Evolutionary conservation across 345 rosid species (phyloP), one percentile per base, ranked within the genome.

Genomic region (Populus tremula): DNA sequence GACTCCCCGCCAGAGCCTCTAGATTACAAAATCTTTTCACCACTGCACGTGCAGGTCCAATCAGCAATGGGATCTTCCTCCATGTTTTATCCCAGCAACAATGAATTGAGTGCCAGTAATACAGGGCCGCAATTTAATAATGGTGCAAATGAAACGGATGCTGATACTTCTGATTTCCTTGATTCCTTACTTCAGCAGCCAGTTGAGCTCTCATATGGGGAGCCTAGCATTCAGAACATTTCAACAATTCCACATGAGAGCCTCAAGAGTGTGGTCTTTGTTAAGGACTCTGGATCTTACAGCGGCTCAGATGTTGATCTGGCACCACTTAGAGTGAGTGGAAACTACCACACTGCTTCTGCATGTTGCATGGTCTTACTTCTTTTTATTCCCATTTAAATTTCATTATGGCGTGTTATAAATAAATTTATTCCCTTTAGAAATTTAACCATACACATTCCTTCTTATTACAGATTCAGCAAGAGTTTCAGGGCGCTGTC

Each of bases 31-130:
- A 36, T 86, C 27, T 84, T 88, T 79, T 79, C 90, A 12, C 90
- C 90, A 23, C 70, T 86, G 77, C 87, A 87, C 53, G 64, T 81
- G 2, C 89, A 84, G 59, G 62, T 80, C 70, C 90, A 82, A 35
- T 72, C 76, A 14, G 89, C 83, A 82, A 64, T 78, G 6, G 87
- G 84, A 56, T 78, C 84, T 47, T 79, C 87, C 81, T 69, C 41
- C 78, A 59, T 79, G 21, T 67, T 69, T 80, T 75, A 84, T 54
- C 69, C 87, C 68, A 29, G 62, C 62, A 61, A 41, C 50, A 76
- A 33, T 76, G 73, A 41, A 16, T 14, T 82, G 21, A 70, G 71
- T 33, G 77, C 69, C 50, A 36, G 53, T 68, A 2, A 54, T 38
- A 21, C n/a, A 78, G 84, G 41, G 29, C 49, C 69, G 53, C 86